Base-by-base conservation (phyloP, 441 rosid species). In the Gossypium laxum region DNA sequence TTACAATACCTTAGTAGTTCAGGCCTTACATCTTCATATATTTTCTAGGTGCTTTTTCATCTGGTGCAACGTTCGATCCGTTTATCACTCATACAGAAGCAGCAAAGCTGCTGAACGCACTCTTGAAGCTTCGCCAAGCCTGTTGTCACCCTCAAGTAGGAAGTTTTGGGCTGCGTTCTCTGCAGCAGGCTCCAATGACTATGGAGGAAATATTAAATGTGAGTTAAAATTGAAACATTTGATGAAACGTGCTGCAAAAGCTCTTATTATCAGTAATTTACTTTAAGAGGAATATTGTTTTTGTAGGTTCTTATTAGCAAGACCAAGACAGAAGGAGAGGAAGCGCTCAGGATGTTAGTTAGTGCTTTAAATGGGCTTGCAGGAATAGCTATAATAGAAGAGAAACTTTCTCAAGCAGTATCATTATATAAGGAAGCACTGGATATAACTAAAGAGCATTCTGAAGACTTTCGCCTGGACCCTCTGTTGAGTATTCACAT, bases 81-180 rank as follows among this genome's bases (percentile, higher is more conserved):
- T 71, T 88, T 57, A 85, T 92, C 80, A 89, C 97, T 68, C 96
- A 92, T 64, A 79, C 81, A 10, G 97, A 92, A 73, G 96, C 98
- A 79, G 89, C 87, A 70, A 92, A 94, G 82, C 84, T 94, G 72
- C 80, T 94, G 76, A 90, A 85, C 72, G 91, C 98, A 1, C 97
- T 94, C 77, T 84, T 94, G 87, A 94, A 92, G 82, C 95, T 94
- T 85, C 98, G 98, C 56, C 98, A 94, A 79, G 98, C 98, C 78
- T 94, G 98, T 78, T 94, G 98, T 83, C 98, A 94, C 77, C 98
- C 98, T 72, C 98, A 94, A 92, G 98, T 94, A 19, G 98, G 98
- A 78, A 92, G 96, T 76, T 92, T 91, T 70, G 98, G 98, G 67
- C 72, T 94, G 75, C 96, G 94, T 70, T 87, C 98, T 69, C 75